phyloP scores from a whole-genome alignment of 495 filamentous ascomycete species.

The Tuber microsphaerosporum region DNA sequence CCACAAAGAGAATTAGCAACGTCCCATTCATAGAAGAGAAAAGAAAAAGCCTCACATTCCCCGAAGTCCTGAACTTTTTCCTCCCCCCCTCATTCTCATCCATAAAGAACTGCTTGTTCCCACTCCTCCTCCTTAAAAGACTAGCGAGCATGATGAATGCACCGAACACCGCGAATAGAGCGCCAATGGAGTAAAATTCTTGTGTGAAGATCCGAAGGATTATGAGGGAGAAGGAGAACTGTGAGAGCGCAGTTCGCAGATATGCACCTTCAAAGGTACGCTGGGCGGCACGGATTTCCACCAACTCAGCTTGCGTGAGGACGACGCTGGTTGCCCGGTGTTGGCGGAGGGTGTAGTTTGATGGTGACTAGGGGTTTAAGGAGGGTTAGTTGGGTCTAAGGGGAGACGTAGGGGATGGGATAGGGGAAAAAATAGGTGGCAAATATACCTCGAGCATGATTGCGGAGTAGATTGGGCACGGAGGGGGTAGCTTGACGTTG shows the following conservation, averaged over 20 bases:
- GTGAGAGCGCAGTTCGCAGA: slow-evolving; percentile 82
- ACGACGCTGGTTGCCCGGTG: slow-evolving; percentile 81
- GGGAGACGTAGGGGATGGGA: neutral
- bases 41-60: slow-evolving; percentile 48
- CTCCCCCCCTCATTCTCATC: slow-evolving; percentile 54
- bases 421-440: neutral
- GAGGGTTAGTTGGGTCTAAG: neutral
- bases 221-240: slow-evolving; percentile 90
- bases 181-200: slow-evolving; percentile 90
- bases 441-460: slow-evolving; percentile 5
- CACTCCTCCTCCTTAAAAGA: slow-evolving; percentile 74
- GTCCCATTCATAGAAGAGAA: neutral
- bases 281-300: slow-evolving; percentile 89
- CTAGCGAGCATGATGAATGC: slow-evolving; percentile 73
- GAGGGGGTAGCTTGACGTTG: neutral
- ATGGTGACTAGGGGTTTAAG: neutral
- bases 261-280: slow-evolving; percentile 97
- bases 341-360: slow-evolving; percentile 51
- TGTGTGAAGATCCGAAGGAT: slow-evolving; percentile 93
- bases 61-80: slow-evolving; percentile 84
- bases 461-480: neutral
- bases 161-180: slow-evolving; percentile 85
- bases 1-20: slow-evolving; percentile 73
- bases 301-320: slow-evolving; percentile 73
- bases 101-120: slow-evolving; percentile 88